Conservation (phyloP, 176 grass and related monocot species). For the Bothriochloa decipiens region DNA sequence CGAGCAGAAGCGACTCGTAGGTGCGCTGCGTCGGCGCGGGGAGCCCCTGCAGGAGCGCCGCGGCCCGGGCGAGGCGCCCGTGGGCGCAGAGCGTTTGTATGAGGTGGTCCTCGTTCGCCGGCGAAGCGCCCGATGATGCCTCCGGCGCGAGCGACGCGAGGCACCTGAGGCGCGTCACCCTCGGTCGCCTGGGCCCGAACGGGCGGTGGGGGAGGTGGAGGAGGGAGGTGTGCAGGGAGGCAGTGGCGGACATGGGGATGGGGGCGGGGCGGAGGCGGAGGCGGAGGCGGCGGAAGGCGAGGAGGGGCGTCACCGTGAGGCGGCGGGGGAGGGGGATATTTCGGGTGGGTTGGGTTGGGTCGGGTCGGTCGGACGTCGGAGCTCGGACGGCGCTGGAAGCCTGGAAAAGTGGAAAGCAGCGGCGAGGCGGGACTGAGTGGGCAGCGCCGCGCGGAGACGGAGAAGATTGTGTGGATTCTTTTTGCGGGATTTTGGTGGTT, state of each 20-base stretch:
- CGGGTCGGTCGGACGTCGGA: neutral
- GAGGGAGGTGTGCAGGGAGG: conserved; percentile 32
- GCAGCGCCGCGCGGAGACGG: conserved; percentile 33
- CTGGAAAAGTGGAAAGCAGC: neutral
- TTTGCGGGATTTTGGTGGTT: conserved; percentile 18
- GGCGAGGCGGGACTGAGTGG: neutral
- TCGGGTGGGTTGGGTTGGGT: conserved; percentile 9
- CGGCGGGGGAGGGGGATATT: conserved; percentile 35
- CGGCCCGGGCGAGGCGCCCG: conserved; percentile 55
- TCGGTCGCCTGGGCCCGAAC: conserved; percentile 10
- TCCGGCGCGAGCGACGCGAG: conserved; percentile 24
- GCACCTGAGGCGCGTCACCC: conserved; percentile 38
- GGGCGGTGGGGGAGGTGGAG: conserved; percentile 34
- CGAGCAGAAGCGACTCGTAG: conserved; percentile 71
- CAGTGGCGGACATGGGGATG: conserved; percentile 33
- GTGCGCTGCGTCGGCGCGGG: conserved; percentile 77
- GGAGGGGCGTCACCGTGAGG: conserved; percentile 39
- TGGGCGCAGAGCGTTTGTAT: conserved; percentile 72
- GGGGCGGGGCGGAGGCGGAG: conserved; percentile 7
- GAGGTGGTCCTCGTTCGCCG: conserved; percentile 52
- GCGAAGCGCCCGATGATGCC: conserved; percentile 15
- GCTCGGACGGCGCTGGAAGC: conserved; percentile 9
- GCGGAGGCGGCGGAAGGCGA: conserved; percentile 25
- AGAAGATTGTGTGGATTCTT: neutral
- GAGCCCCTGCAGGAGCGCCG: conserved; percentile 57